A percentile compares a stretch with the other conserved stretches of the same genome.
Conservation (phyloP, 495 filamentous ascomycete genomes). For the Penicillium canescens region DNA sequence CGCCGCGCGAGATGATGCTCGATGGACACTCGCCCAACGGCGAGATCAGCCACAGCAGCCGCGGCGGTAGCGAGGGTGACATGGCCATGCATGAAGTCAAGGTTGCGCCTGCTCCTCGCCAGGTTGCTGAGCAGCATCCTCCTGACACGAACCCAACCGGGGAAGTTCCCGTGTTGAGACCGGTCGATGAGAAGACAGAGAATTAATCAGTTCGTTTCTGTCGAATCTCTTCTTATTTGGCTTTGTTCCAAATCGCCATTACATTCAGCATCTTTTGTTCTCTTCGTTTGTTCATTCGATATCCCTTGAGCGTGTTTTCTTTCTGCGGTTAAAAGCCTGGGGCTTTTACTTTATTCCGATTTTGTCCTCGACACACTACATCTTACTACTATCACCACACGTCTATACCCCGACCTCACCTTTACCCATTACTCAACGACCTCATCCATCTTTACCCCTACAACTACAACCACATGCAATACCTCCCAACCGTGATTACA, state of each 20-base stretch:
- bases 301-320: slow-evolving; percentile 33
- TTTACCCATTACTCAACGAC: not conserved
- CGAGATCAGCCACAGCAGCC: slow-evolving; percentile 41
- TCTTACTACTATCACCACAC: not conserved
- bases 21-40: slow-evolving; percentile 58
- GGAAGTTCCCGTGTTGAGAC: slow-evolving; percentile 10
- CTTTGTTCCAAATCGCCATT: slow-evolving; percentile 8
- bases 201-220: slow-evolving; percentile 4
- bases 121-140: slow-evolving; percentile 33
- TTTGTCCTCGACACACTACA: not conserved
- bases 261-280: slow-evolving; percentile 4
- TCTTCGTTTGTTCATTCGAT: slow-evolving; percentile 23
- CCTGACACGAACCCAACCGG: slow-evolving; percentile 21
- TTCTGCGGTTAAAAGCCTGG: slow-evolving; percentile 23
- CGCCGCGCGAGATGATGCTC: slow-evolving; percentile 59
- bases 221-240: slow-evolving; percentile 5
- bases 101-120: slow-evolving; percentile 32
- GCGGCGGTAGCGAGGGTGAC: slow-evolving; percentile 34
- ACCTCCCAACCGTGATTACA: not conserved
- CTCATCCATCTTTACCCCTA: not conserved
- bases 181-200: slow-evolving; percentile 30
- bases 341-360: slow-evolving; percentile 18
- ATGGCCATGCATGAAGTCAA: slow-evolving; percentile 43
- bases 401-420: not conserved
- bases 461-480: not conserved